phyloP scores from a whole-genome alignment of 495 filamentous ascomycete species.

The Penicillium angulare region DNA sequence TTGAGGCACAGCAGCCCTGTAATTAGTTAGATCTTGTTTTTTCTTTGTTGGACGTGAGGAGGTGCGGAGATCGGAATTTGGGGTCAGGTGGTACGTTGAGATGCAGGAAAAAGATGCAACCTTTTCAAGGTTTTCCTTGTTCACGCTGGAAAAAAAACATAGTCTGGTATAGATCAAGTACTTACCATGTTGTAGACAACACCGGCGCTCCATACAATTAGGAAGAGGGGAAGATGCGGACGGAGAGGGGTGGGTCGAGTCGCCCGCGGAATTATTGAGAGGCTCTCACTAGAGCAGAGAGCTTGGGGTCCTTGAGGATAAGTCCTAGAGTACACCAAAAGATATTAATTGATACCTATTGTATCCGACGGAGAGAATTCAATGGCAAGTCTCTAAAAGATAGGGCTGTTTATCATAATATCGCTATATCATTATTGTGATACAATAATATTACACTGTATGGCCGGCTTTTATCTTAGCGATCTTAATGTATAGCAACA shows the following conservation, averaged over 20 bases:
- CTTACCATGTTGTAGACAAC: slow-evolving; percentile 31
- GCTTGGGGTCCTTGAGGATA: too few relatives aligned
- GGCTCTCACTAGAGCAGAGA: not conserved
- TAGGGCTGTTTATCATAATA: too few relatives aligned
- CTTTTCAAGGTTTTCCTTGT: too few relatives aligned
- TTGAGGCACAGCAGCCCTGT: slow-evolving; percentile 44
- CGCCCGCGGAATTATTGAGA: not conserved
- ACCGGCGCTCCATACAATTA: slow-evolving; percentile 17
- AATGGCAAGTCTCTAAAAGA: too few relatives aligned
- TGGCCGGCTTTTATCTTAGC: too few relatives aligned
- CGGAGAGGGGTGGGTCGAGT: slow-evolving; percentile 2
- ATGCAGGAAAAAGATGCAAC: too few relatives aligned
- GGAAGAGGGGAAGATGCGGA: slow-evolving; percentile 10
- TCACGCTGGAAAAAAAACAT: not conserved
- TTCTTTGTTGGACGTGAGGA: not conserved
- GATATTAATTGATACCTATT: too few relatives aligned
- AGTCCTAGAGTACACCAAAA: too few relatives aligned
- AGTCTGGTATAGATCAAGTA: not conserved
- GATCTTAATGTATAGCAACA: too few relatives aligned
- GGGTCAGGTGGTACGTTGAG: not conserved
- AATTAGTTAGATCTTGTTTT: not conserved
- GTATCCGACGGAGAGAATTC: too few relatives aligned
- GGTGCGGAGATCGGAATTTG: not conserved
- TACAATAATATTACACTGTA: too few relatives aligned
- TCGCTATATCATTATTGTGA: too few relatives aligned